Evolutionary conservation across 768 basidiomycete genomes (phyloP), one percentile per base, ranked within the genome.

Genomic region (Tulasnella sp.): DNA sequence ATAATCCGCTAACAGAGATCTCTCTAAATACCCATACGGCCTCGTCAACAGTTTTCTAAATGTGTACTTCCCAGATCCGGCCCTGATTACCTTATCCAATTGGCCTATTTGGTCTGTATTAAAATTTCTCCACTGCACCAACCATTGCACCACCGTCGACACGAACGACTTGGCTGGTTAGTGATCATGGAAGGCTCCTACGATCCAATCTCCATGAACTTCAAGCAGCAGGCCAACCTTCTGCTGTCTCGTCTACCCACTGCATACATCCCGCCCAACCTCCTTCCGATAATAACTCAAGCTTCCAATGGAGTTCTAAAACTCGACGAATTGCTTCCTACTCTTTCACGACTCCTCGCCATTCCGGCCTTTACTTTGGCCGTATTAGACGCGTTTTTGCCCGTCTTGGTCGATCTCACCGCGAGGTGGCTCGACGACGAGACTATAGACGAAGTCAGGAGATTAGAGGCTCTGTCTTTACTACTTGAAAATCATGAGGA

Each of bases 381-480:
- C 11, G 75, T 97, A 61, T 80, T 86, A 19, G 74, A 73, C 4
- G 63, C 78, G 10, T 97, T 87, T 72, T 74, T 86, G 62, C 93
- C 94, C 3, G 71, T 97, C 54, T 69, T 91, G 41, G 66, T 86
- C 26, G 88, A 95, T 70, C 72, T 98, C 24, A 84, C 84, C 66
- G 86, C 86, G 3, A 72, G 87, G 66, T 96, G 90, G 91, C 68
- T 94, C 43, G 73, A 84, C n/a, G 72, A 75, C 7, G 56, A 67
- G 38, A 60, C 61, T 19, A 66, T 75, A 38, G 70, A 77, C 43
- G 72, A 76, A 61, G 65, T 73, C 23, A 77, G 80, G 23, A 60
- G 69, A 56, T 77, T 70, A 24, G 58, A 62, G 9, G 70, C 69
- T 0, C 49, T 72, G 13, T 66, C 68, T 1, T 54, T 63, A 15